phyloP scores from a whole-genome alignment of 2,329 filamentous ascomycete genomes.

The Sporothrix protearum region DNA sequence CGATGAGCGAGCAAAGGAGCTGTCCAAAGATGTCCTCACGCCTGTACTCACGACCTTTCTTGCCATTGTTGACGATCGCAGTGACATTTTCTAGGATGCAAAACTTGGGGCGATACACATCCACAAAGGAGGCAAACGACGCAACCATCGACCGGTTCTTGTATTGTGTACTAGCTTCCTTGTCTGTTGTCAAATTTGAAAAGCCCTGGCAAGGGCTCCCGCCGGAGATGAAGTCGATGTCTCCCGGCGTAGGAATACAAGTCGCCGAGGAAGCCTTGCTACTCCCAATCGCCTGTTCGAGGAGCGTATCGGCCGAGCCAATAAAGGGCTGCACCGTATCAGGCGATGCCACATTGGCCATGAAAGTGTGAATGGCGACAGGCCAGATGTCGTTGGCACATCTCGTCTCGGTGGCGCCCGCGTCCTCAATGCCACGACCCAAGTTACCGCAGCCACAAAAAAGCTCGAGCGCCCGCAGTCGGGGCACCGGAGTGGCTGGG shows the following conservation, averaged over 20 bases:
- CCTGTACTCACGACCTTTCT: slow-evolving; percentile 35
- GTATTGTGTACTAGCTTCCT: slow-evolving; percentile 51
- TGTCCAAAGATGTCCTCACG: slow-evolving; percentile 68
- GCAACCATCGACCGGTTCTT: slow-evolving; percentile 75
- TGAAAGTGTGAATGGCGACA: slow-evolving; percentile 67
- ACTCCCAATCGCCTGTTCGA: slow-evolving; percentile 54
- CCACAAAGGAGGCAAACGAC: slow-evolving; percentile 69
- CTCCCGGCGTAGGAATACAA: slow-evolving; percentile 55
- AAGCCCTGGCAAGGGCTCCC: slow-evolving; percentile 79
- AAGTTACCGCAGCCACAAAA: slow-evolving; percentile 78
- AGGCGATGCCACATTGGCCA: slow-evolving; percentile 56
- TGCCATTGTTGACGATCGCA: slow-evolving; percentile 44
- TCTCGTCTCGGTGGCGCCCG: slow-evolving; percentile 59
- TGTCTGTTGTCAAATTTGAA: slow-evolving; percentile 59
- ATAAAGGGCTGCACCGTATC: slow-evolving; percentile 53
- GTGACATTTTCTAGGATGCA: slow-evolving; percentile 75
- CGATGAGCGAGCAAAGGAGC: slow-evolving; percentile 67
- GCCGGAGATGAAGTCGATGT: slow-evolving; percentile 66
- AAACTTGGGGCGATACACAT: slow-evolving; percentile 71
- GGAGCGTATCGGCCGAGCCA: slow-evolving; percentile 69
- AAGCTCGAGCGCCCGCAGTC: slow-evolving; percentile 62
- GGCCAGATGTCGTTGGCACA: slow-evolving; percentile 66
- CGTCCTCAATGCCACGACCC: slow-evolving; percentile 71
- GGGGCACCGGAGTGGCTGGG: slow-evolving; percentile 37
- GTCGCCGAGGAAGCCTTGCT: slow-evolving; percentile 5